phyloP scores from a whole-genome alignment of 2,329 filamentous ascomycete genomes.

The Fusarium tanahbumbuense region DNA sequence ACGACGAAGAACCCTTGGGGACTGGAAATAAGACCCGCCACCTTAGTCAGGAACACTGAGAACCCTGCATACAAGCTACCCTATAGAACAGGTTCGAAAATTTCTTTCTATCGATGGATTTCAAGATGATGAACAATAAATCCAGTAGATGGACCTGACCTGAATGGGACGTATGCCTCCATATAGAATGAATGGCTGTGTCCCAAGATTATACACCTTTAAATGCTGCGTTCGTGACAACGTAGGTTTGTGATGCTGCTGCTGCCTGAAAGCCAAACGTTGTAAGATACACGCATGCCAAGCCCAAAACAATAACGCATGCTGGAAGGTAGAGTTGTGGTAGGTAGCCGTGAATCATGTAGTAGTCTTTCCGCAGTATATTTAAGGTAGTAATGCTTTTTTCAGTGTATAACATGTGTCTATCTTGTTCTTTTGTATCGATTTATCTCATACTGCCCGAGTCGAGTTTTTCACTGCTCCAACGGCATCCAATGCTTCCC shows the following conservation, averaged over 20 bases:
- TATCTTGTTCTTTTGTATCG: neutral
- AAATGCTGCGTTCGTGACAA: neutral
- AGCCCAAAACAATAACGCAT: neutral
- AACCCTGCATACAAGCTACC: neutral
- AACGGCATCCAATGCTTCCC: conserved; percentile 34
- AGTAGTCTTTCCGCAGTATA: neutral
- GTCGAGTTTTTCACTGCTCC: neutral
- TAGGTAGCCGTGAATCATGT: neutral
- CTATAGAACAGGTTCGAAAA: neutral
- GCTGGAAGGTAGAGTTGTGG: neutral
- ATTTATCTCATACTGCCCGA: neutral
- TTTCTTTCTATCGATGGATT: neutral
- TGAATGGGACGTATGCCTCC: neutral
- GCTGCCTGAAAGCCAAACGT: neutral
- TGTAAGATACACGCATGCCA: neutral
- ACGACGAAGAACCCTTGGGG: conserved; percentile 19
- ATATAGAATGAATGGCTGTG: neutral
- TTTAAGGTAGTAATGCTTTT: neutral
- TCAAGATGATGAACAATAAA: neutral
- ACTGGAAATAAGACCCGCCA: conserved; percentile 22
- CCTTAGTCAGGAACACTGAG: conserved; percentile 25
- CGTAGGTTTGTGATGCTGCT: neutral
- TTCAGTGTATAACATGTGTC: neutral
- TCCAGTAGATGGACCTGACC: neutral
- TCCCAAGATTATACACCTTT: neutral